A percentile compares a stretch with the other conserved stretches of the same genome.
These are phyloP conservation scores for Tylopilus intermedius DNA, from an alignment of 768 basidiomycete genomes.

Conservation along the genomic window DNA sequence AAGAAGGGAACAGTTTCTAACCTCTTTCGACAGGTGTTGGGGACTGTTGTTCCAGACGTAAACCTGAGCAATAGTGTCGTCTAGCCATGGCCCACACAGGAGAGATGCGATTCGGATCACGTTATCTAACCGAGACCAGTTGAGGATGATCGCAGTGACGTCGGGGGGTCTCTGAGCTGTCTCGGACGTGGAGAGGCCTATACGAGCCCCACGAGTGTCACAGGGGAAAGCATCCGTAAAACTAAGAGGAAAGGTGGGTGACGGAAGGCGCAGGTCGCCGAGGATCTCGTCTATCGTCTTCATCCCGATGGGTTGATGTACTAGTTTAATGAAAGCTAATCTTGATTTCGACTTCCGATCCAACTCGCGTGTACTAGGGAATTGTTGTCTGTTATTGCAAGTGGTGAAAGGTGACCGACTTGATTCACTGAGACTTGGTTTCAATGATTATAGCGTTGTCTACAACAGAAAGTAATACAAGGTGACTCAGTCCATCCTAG, in stretches of 20 bases:
- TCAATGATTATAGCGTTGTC: constrained; percentile 2
- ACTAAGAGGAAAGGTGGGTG: constrained; percentile 14
- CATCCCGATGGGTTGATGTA: not conserved
- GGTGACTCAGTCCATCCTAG: constrained; percentile 75
- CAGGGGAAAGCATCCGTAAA: constrained; percentile 7
- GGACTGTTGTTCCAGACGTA: constrained; percentile 65
- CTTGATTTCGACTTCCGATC: too few relatives aligned
- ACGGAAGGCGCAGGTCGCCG: constrained; percentile 12
- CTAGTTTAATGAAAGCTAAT: too few relatives aligned
- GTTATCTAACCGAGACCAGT: constrained; percentile 65
- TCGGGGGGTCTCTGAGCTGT: constrained; percentile 27
- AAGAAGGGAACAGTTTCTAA: constrained; percentile 23
- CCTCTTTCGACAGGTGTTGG: constrained; percentile 36
- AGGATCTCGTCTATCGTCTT: constrained; percentile 10
- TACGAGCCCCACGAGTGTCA: constrained; percentile 7
- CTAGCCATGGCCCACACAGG: constrained; percentile 45
- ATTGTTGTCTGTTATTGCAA: too few relatives aligned
- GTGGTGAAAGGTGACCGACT: not conserved
- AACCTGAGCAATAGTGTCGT: constrained; percentile 44
- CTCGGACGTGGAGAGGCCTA: constrained; percentile 6
- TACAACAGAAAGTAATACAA: constrained; percentile 17
- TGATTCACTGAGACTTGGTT: not conserved
- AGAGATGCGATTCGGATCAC: constrained; percentile 50
- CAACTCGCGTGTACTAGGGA: too few relatives aligned
- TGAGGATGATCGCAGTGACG: constrained; percentile 55